Conservation (phyloP, 495 filamentous ascomycete species). For the Xylaria scruposa region DNA sequence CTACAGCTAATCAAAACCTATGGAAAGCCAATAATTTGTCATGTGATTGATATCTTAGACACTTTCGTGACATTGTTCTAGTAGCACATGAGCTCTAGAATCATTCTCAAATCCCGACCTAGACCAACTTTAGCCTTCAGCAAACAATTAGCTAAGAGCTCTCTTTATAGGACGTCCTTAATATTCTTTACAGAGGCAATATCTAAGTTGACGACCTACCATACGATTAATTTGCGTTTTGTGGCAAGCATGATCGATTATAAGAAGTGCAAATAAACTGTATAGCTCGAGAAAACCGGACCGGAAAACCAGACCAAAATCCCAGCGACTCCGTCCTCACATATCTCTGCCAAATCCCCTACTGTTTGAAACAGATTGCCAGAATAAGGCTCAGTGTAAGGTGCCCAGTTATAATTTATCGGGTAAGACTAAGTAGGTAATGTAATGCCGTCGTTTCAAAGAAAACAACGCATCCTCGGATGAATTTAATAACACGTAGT, state of each 20-base stretch:
- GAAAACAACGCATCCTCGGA: too few species aligned
- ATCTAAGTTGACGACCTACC: neutral
- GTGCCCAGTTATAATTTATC: too few species aligned
- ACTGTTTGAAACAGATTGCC: too few species aligned
- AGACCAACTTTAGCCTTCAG: neutral
- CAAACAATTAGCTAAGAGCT: neutral
- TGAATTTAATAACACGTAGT: too few species aligned
- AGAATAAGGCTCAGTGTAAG: too few species aligned
- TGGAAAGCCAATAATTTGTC: conserved; percentile 10
- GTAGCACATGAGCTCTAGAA: neutral
- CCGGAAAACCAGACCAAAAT: too few species aligned
- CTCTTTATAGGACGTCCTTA: neutral
- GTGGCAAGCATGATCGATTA: neutral
- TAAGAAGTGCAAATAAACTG: neutral
- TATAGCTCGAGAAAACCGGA: neutral
- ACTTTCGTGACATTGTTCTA: neutral
- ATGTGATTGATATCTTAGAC: neutral
- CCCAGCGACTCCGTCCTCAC: too few species aligned
- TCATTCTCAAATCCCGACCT: neutral
- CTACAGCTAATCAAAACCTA: conserved; percentile 21
- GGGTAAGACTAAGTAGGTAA: too few species aligned
- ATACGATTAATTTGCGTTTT: neutral
- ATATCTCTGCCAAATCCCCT: too few species aligned
- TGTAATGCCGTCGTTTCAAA: too few species aligned
- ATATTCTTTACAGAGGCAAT: neutral